These are phyloP conservation scores for Hibiscus tridactylites DNA, from an alignment of 345 rosid species.

Conservation along the genomic window DNA sequence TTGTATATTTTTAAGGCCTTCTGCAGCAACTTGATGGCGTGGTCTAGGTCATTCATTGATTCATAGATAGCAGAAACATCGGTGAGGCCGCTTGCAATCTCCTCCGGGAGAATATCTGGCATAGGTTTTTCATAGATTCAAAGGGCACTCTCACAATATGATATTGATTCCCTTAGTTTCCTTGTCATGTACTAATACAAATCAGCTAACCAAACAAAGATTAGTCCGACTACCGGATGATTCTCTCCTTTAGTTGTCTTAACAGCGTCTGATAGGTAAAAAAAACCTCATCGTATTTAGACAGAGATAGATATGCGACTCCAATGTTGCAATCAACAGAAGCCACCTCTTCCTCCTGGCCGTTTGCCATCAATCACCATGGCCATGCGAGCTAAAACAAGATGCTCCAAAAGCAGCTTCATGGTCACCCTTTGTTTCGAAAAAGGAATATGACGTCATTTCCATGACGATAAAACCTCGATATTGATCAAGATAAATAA, in stretches of 20 bases:
- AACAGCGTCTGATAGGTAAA: constrained; percentile 78
- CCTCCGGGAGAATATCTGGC: constrained; percentile 54
- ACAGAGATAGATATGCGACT: constrained; percentile 36
- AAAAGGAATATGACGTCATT: too few relatives aligned
- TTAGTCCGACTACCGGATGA: constrained; percentile 72
- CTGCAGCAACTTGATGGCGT: constrained; percentile 62
- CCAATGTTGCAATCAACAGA: too few relatives aligned
- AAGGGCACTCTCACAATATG: constrained; percentile 83
- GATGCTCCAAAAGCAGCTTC: too few relatives aligned
- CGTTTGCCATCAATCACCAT: too few relatives aligned
- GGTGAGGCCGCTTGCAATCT: constrained; percentile 75
- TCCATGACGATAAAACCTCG: too few relatives aligned
- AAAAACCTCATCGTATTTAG: constrained; percentile 73
- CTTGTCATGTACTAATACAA: constrained; percentile 59
- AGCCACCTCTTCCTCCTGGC: too few relatives aligned
- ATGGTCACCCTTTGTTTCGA: too few relatives aligned
- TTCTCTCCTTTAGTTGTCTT: constrained; percentile 78
- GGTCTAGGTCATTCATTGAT: constrained; percentile 75
- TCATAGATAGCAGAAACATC: constrained; percentile 75
- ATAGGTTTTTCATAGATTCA: constrained; percentile 60
- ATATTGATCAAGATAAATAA: too few relatives aligned
- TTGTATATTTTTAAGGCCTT: constrained; percentile 59
- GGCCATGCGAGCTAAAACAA: too few relatives aligned
- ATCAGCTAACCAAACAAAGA: constrained; percentile 80
- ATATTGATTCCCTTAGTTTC: constrained; percentile 68